Percentiles rank a stretch among this genome's conserved stretches.
phyloP scores from a whole-genome alignment of 495 filamentous ascomycete genomes.

The Astrocystis sublimbata region DNA sequence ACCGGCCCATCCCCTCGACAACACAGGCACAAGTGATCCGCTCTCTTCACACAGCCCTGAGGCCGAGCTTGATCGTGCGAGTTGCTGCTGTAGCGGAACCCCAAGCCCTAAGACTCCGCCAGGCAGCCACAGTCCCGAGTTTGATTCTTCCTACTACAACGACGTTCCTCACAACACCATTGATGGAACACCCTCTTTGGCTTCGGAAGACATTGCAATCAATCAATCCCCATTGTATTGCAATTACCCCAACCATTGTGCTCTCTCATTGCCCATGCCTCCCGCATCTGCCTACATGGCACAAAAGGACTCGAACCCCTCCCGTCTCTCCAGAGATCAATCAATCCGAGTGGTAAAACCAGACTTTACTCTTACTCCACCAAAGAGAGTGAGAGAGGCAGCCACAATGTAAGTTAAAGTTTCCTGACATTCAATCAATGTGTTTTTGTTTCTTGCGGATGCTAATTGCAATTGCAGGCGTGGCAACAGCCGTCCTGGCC shows the following conservation, averaged over 20 bases:
- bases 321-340: not conserved
- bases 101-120: not conserved
- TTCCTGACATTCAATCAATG: not conserved
- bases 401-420: not conserved
- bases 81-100: not conserved
- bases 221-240: no score
- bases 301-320: not conserved
- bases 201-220: no score
- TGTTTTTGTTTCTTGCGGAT: not conserved
- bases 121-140: no score
- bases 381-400: not conserved
- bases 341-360: conserved; percentile 17
- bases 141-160: no score
- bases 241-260: not conserved
- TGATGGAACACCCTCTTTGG: no score
- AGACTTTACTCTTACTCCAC: not conserved
- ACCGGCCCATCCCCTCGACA: not conserved
- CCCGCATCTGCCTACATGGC: not conserved
- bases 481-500: not conserved
- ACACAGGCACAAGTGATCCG: not conserved
- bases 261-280: not conserved
- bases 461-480: not conserved
- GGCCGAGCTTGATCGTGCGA: not conserved
- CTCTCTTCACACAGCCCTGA: not conserved
- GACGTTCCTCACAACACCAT: no score